These are phyloP conservation scores for Bryopsis sp. DNA, from an alignment of 139 green algal species.

Conservation along the genomic window DNA sequence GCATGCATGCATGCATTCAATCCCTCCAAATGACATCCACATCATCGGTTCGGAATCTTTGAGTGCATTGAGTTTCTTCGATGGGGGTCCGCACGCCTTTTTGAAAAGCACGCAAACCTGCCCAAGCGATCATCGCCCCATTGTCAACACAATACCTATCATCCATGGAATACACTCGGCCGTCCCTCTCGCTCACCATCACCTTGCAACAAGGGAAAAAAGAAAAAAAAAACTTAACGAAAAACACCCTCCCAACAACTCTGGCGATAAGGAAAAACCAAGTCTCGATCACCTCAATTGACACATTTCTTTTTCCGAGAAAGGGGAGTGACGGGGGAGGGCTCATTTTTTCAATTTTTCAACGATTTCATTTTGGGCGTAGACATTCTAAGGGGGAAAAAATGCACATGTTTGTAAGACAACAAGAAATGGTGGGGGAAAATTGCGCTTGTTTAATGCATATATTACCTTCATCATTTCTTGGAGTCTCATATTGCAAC, in stretches of 20 bases:
- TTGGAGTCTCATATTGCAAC: conserved; percentile 83
- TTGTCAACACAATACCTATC: conserved; percentile 92
- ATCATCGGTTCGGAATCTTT: conserved; percentile 83
- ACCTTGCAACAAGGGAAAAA: conserved; percentile 6
- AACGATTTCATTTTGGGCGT: too few species aligned
- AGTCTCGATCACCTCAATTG: too few species aligned
- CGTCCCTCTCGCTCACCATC: conserved; percentile 41
- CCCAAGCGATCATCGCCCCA: conserved; percentile 91
- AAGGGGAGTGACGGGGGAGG: too few species aligned
- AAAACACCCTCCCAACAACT: background rate
- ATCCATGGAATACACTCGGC: conserved; percentile 54
- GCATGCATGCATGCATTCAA: too few species aligned
- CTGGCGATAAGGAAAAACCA: too few species aligned
- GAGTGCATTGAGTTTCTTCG: conserved; percentile 61
- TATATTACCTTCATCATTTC: conserved; percentile 61
- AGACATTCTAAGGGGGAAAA: too few species aligned
- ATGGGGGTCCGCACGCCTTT: conserved; percentile 41
- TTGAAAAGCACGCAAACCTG: conserved; percentile 63
- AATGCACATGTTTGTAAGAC: too few species aligned
- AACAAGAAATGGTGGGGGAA: too few species aligned
- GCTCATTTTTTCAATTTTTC: too few species aligned
- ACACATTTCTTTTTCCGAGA: too few species aligned
- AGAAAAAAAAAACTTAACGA: background rate
- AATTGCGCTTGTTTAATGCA: too few species aligned
- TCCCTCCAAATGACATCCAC: conserved; percentile 64